Conservation (phyloP, 1,139 yeast genomes). For the Yamadazyma aaseri region DNA sequence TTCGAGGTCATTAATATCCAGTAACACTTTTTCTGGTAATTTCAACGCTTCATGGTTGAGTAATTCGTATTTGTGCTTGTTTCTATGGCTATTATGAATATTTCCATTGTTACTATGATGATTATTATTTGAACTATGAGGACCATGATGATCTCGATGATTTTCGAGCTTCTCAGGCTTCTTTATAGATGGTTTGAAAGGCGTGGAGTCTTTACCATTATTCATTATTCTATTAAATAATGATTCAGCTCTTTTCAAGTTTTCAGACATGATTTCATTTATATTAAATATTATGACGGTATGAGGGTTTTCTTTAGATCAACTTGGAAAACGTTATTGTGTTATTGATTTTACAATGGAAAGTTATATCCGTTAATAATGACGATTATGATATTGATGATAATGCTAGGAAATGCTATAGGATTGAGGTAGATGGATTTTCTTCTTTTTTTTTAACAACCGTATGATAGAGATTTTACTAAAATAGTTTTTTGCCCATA, state of each 20-base stretch:
- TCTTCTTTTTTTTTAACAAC: too few species aligned
- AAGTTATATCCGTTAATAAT: too few species aligned
- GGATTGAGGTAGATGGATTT: too few species aligned
- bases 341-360: too few species aligned
- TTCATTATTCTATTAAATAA: conserved; percentile 51
- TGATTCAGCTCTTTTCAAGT: conserved; percentile 50
- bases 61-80: conserved; percentile 13
- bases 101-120: conserved; percentile 4
- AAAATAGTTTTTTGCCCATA: too few species aligned
- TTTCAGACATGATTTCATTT: conserved; percentile 38
- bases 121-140: conserved; percentile 6
- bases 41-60: conserved; percentile 19
- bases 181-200: conserved; percentile 9
- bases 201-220: conserved; percentile 17
- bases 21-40: conserved; percentile 28
- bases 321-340: too few species aligned
- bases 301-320: not conserved
- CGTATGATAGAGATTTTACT: too few species aligned
- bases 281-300: not conserved
- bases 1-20: conserved; percentile 26
- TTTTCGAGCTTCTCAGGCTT: conserved; percentile 4
- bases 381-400: too few species aligned
- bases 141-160: conserved; percentile 5
- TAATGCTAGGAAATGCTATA: too few species aligned
- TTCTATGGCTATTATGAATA: conserved; percentile 9